A percentile compares a stretch with the other conserved stretches of the same genome.
phyloP scores from a whole-genome alignment of 495 filamentous ascomycete genomes.

The Aspergillus egyptiacus region DNA sequence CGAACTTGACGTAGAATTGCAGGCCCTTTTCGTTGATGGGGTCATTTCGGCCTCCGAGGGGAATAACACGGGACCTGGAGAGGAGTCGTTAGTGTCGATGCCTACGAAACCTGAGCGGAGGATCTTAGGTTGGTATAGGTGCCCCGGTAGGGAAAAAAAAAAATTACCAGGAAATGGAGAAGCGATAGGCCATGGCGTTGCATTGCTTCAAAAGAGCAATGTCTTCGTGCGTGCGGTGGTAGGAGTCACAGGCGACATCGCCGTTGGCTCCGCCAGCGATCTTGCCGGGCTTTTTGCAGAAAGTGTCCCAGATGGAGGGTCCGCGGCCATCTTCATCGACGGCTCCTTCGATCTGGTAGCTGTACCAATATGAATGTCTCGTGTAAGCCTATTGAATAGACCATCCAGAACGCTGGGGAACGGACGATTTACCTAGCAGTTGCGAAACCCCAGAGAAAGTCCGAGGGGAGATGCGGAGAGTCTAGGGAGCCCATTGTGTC shows the following conservation, averaged over 20 bases:
- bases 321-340: slow-evolving; percentile 61
- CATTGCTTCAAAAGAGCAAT: slow-evolving; percentile 64
- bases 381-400: slow-evolving; percentile 8
- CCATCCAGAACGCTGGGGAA: not conserved
- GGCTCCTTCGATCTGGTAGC: slow-evolving; percentile 74
- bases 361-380: slow-evolving; percentile 20
- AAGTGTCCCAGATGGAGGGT: slow-evolving; percentile 73
- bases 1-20: slow-evolving; percentile 43
- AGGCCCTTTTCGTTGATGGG: slow-evolving; percentile 45
- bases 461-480: slow-evolving; percentile 51
- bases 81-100: slow-evolving; percentile 20
- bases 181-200: slow-evolving; percentile 62
- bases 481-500: slow-evolving; percentile 27
- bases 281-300: slow-evolving; percentile 67
- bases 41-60: slow-evolving; percentile 45
- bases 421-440: slow-evolving; percentile 54
- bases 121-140: no score
- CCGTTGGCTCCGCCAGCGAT: slow-evolving; percentile 65
- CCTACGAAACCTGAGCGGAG: not conserved
- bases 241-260: slow-evolving; percentile 69
- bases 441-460: slow-evolving; percentile 80
- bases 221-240: slow-evolving; percentile 66
- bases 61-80: slow-evolving; percentile 62
- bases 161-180: slow-evolving; percentile 68
- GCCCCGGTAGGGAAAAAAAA: slow-evolving; percentile 23